Percentiles rank a stretch among this genome's conserved stretches.
Conservation (phyloP, 805 yeast species). For the Candida mattraensis region DNA sequence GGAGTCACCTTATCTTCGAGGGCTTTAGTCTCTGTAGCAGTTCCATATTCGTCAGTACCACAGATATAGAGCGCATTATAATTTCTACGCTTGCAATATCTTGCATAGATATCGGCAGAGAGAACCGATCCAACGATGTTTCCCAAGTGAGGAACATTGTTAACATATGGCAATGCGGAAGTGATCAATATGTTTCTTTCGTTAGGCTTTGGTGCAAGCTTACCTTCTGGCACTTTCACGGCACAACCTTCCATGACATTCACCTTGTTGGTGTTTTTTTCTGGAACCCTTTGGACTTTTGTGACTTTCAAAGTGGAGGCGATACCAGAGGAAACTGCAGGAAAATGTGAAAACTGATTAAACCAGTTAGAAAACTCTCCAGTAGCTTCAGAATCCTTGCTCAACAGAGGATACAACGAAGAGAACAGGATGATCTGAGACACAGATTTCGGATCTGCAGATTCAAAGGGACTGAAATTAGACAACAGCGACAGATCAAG, state of each 20-base stretch:
- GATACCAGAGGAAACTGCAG: conserved; percentile 46
- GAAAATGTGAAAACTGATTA: conserved; percentile 37
- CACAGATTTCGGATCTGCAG: conserved; percentile 40
- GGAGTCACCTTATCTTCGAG: conserved; percentile 92
- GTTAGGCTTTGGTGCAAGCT: conserved; percentile 63
- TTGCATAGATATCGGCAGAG: conserved; percentile 89
- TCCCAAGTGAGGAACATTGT: conserved; percentile 98
- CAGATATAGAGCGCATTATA: conserved; percentile 84
- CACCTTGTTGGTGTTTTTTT: conserved; percentile 41
- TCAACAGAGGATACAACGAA: conserved; percentile 48
- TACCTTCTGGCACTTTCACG: conserved; percentile 26
- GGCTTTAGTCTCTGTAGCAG: conserved; percentile 99
- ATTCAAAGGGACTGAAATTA: conserved; percentile 14
- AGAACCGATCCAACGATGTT: conserved; percentile 94
- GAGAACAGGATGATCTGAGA: conserved; percentile 61
- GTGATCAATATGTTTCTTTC: conserved; percentile 86
- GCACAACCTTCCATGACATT: conserved; percentile 21
- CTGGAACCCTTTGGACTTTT: conserved; percentile 40
- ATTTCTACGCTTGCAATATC: conserved; percentile 87
- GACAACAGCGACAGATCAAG: conserved; percentile 23
- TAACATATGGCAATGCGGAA: conserved; percentile 96
- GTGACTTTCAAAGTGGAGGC: conserved; percentile 47
- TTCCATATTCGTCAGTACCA: conserved; percentile 99
- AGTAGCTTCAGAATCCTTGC: conserved; percentile 19
- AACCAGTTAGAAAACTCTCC: conserved; percentile 38